Conservation (phyloP, 441 rosid genomes). For the Hura crepitans region DNA sequence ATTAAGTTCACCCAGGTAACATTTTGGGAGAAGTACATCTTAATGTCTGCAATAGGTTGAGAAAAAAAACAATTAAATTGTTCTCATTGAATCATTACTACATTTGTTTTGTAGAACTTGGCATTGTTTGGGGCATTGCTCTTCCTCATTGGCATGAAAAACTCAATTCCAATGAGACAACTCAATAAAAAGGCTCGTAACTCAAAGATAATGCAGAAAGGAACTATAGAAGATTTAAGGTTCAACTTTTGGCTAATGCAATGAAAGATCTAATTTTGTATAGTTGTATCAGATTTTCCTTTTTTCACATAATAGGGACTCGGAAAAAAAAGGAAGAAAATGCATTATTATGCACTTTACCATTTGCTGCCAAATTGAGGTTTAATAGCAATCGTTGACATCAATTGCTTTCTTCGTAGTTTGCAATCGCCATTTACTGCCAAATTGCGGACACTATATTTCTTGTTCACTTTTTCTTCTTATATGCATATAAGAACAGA, state of each 20-base stretch:
- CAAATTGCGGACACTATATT: too few species aligned
- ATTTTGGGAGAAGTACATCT: neutral
- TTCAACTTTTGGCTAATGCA: neutral
- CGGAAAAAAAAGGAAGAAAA: neutral
- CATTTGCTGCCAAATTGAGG: conserved; percentile 13
- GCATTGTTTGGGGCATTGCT: conserved; percentile 71
- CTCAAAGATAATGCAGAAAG: conserved; percentile 38
- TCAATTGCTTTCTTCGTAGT: neutral
- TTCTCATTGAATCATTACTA: neutral
- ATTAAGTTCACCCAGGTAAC: conserved; percentile 54
- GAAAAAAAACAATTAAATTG: neutral
- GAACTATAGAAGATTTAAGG: neutral
- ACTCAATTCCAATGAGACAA: conserved; percentile 62
- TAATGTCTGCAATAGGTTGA: too few species aligned
- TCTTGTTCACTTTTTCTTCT: too few species aligned
- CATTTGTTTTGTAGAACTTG: conserved; percentile 39
- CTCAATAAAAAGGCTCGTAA: conserved; percentile 57
- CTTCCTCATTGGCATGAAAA: conserved; percentile 75
- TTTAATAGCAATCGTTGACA: neutral
- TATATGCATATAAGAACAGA: too few species aligned
- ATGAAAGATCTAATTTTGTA: conserved; percentile 22
- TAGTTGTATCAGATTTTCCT: conserved; percentile 19
- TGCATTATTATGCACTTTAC: neutral
- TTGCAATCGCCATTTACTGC: too few species aligned
- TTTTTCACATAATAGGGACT: conserved; percentile 17